These are phyloP conservation scores for Talaromyces piceae DNA, from an alignment of 2,329 filamentous ascomycete genomes.

Conservation along the genomic window DNA sequence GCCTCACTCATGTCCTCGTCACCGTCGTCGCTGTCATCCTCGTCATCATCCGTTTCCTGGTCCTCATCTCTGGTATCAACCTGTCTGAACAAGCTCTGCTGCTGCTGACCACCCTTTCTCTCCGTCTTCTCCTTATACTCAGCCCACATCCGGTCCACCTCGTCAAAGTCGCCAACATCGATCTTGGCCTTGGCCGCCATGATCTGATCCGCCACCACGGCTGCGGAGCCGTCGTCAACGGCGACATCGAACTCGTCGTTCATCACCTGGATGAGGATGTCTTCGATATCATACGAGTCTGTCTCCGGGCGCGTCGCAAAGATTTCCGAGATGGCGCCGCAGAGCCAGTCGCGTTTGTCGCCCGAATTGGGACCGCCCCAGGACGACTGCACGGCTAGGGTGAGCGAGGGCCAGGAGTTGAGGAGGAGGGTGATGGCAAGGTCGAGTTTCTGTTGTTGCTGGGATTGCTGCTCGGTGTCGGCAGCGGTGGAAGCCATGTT, in stretches of 20 bases:
- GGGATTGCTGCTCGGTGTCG: neutral
- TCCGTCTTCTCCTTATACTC: slow-evolving; percentile 31
- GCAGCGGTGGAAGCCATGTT: slow-evolving; percentile 6
- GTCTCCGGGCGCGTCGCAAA: slow-evolving; percentile 56
- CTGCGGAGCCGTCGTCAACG: slow-evolving; percentile 81
- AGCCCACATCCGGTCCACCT: slow-evolving; percentile 55
- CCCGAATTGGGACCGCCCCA: slow-evolving; percentile 78
- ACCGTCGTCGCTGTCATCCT: slow-evolving; percentile 57
- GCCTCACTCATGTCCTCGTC: slow-evolving; percentile 61
- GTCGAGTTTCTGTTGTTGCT: slow-evolving; percentile 56
- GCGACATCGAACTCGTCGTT: slow-evolving; percentile 91
- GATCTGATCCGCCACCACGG: slow-evolving; percentile 65
- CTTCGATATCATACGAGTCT: slow-evolving; percentile 73
- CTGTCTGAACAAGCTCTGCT: slow-evolving; percentile 26
- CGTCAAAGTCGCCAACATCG: slow-evolving; percentile 45
- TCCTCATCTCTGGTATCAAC: slow-evolving; percentile 44
- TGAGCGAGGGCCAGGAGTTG: slow-evolving; percentile 80
- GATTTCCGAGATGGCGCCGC: slow-evolving; percentile 75
- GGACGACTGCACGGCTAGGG: slow-evolving; percentile 74
- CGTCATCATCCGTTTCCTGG: slow-evolving; percentile 52
- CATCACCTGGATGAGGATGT: slow-evolving; percentile 81
- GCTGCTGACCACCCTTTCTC: slow-evolving; percentile 27
- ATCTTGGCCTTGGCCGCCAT: slow-evolving; percentile 59
- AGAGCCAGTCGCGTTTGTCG: slow-evolving; percentile 96
- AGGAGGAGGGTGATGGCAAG: slow-evolving; percentile 78